phyloP scores from a whole-genome alignment of 2,329 filamentous ascomycete species.

The Aurifilum marmelostoma region DNA sequence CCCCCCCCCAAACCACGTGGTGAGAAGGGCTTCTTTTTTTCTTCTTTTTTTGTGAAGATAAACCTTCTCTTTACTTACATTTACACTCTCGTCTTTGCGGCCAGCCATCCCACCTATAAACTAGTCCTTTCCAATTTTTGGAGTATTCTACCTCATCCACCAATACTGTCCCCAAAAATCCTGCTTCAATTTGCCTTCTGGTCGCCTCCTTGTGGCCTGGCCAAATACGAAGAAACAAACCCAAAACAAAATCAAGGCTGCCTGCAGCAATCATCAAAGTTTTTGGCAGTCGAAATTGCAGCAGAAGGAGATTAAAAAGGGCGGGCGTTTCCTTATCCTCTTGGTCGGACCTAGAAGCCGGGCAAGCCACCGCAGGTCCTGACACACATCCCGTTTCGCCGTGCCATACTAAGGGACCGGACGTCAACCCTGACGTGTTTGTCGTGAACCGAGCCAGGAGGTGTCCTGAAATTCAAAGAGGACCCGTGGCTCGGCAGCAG shows the following conservation, averaged over 20 bases:
- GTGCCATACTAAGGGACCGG: neutral
- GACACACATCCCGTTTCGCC: slow-evolving; percentile 15
- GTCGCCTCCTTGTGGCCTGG: neutral
- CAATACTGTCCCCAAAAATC: neutral
- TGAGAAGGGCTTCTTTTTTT: neutral
- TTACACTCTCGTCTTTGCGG: neutral
- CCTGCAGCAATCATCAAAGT: neutral
- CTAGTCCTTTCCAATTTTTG: neutral
- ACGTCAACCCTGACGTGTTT: slow-evolving; percentile 2
- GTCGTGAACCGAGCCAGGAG: slow-evolving; percentile 1
- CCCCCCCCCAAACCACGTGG: neutral
- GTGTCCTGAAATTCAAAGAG: neutral
- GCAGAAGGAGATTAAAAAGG: neutral
- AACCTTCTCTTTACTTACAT: too few species aligned
- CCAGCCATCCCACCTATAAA: neutral
- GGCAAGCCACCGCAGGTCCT: slow-evolving; percentile 3
- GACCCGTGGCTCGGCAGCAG: neutral
- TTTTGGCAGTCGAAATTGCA: neutral
- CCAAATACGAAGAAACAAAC: neutral
- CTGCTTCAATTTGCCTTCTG: neutral
- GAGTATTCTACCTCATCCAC: neutral
- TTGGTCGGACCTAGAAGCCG: neutral
- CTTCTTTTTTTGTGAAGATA: too few species aligned
- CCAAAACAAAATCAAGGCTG: neutral
- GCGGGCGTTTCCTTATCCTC: neutral